phyloP scores from a whole-genome alignment of 495 filamentous ascomycete species.

The Mytilinidion resinicola region DNA sequence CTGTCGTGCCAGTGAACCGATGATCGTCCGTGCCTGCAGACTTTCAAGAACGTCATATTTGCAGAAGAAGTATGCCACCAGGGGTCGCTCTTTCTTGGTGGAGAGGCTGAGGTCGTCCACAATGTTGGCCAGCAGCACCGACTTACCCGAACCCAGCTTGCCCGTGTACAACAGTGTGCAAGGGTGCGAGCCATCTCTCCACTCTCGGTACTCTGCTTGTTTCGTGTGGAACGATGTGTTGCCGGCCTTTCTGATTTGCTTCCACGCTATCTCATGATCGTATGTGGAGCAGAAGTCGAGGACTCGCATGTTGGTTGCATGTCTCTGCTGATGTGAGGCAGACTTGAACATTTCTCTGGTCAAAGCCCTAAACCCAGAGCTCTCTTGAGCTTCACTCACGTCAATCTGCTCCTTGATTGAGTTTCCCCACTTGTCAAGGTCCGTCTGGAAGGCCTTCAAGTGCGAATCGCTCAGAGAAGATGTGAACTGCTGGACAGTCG shows the following conservation, averaged over 20 bases:
- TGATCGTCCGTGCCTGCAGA: slow-evolving; percentile 36
- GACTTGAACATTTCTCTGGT: slow-evolving; percentile 24
- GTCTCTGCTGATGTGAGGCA: slow-evolving; percentile 24
- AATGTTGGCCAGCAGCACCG: slow-evolving; percentile 41
- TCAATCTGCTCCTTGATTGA: slow-evolving; percentile 38
- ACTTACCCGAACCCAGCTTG: slow-evolving; percentile 42
- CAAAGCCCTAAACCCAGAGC: slow-evolving; percentile 30
- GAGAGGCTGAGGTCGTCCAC: slow-evolving; percentile 39
- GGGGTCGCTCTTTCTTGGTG: slow-evolving; percentile 7
- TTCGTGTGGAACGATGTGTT: slow-evolving; percentile 31
- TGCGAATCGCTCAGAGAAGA: slow-evolving; percentile 31
- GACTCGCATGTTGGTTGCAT: slow-evolving; percentile 23
- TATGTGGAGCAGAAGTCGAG: slow-evolving; percentile 40
- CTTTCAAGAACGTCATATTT: slow-evolving; percentile 37
- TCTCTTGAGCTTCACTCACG: slow-evolving; percentile 32
- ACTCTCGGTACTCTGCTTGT: slow-evolving; percentile 32
- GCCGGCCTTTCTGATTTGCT: slow-evolving; percentile 40
- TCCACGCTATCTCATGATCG: slow-evolving; percentile 40
- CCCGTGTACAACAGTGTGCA: slow-evolving; percentile 36
- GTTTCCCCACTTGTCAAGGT: slow-evolving; percentile 37
- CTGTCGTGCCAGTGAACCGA: slow-evolving; percentile 40
- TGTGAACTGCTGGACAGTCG: slow-evolving; percentile 33
- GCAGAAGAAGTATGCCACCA: slow-evolving; percentile 43
- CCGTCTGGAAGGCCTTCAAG: slow-evolving; percentile 31
- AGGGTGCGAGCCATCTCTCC: slow-evolving; percentile 32